Evolutionary conservation across 2,329 filamentous ascomycete species (phyloP), one percentile per base, ranked within the genome.

Genomic region (Colletotrichum chrysophilum): DNA sequence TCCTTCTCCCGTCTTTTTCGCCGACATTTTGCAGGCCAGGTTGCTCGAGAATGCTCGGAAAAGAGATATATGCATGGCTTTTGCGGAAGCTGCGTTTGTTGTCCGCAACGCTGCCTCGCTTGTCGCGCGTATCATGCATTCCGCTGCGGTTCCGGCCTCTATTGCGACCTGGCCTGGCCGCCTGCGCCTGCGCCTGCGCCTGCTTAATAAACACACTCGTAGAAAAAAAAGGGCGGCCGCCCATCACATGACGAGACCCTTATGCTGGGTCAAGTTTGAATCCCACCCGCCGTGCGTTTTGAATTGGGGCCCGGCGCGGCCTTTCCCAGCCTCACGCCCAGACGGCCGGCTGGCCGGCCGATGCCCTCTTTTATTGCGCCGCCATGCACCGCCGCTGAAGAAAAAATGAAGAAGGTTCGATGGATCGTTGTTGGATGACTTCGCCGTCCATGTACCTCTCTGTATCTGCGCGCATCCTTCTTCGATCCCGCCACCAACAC

Each of bases 201-300:
- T 61, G 69, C 43, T 71, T 61, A 75, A 72, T 68, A 28, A 65
- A 43, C 43, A 48, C 32, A 56, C 60, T 36, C 34, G 34, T 36
- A 36, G 34, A 14, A 32, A 71, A 61, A 48, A 43, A 43, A 48
- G 18, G 18, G 18, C 18, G 30, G 61, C 58, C 55, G 30, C 56
- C 24, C 43, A 65, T 75, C 73, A 75, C 73, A 73, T 75, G 73
- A 75, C 73, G 73, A 62, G 34, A 68, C 38, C 30, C 58, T 32
- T 21, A 75, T 75, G 73, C 73, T 73, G 73, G 73, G 73, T 72
- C 73, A 21, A 30, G 38, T 21, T 26, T 9, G 24, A 73, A 64
- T 75, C 55, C 24, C 62, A 75, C 62, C 61, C 52, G 68, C 60
- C 14, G n/a, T 38, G 68, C 68, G 52, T 70, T 38, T n/a, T 48